Base-by-base conservation (phyloP, 1,284 basidiomycete species). In the Sporisorium iseilematis-ciliati region DNA sequence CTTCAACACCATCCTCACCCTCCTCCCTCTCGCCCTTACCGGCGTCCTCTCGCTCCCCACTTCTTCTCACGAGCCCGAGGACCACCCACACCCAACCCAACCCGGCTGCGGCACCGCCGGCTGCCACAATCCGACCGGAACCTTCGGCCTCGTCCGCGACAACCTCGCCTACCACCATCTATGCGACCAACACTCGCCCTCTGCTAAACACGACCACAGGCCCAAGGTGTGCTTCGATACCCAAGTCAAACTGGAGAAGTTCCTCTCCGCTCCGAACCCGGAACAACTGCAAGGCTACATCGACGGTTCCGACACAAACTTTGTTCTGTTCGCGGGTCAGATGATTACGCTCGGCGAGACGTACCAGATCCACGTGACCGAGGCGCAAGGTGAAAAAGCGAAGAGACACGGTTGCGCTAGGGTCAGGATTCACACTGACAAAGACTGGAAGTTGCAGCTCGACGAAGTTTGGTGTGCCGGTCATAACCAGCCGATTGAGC, bases 171-270 rank as follows among this genome's bases (percentile, higher is more conserved):
- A 67, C 55, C 58, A 62, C 43, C 2, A 14, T 2, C 45, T 62
- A 11, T 67, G 65, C 55, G 38, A 67, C 23, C 49, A 42, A 1
- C 18, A 49, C 38, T 14, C 23, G 7, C 7, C 7, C 26, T 14
- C 35, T 3, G 33, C 49, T 4, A 31, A 35, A 18, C 18, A 46
- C 20, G 43, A 60, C 21, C 33, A 46, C 18, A 41, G 40, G 3
- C 16, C n/a, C 33, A 46, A 40, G 11, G 65, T 40, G 1, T 67
- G 65, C 55, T 62, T 67, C 65, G 45, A 62, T 18, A 62, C 65
- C 16, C 18, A 54, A 3, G 18, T 52, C 11, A 6, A 35, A 4
- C 59, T 67, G n/a, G 40, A 45, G 0, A 33, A 45, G 0, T 33
- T 18, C 16, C 65, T 67, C 20, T 62, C 58, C 7, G 58, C 54